Conservation (phyloP, 1,284 basidiomycete species). For the Ustilago cynodontis region DNA sequence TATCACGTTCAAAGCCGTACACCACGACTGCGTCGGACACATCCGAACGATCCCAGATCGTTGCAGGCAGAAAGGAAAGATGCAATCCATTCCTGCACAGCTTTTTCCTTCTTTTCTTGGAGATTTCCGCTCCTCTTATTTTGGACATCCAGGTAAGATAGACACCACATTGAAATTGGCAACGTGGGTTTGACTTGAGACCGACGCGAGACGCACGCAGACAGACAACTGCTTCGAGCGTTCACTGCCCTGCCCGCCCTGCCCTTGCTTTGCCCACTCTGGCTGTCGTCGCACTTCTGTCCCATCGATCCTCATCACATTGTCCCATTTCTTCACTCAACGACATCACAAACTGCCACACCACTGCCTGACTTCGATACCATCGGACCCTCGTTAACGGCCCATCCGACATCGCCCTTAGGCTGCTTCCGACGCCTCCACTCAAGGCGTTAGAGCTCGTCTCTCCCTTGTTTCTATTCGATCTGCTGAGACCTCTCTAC, state of each 20-base stretch:
- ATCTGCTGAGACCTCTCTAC: not conserved
- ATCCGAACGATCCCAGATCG: not conserved
- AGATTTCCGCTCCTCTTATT: not conserved
- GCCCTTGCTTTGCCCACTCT: not conserved
- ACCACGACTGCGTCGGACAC: not conserved
- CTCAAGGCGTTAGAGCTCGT: not conserved
- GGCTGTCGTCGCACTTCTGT: not conserved
- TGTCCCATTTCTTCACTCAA: not conserved
- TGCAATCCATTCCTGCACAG: not conserved
- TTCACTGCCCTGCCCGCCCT: too few relatives aligned
- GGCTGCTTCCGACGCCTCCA: not conserved
- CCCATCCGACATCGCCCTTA: not conserved
- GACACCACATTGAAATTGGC: not conserved
- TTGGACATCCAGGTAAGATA: too few relatives aligned
- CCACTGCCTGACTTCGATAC: not conserved
- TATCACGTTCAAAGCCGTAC: not conserved
- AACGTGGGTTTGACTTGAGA: not conserved
- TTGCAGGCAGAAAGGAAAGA: too few relatives aligned
- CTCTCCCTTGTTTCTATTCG: not conserved
- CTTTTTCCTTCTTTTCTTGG: not conserved
- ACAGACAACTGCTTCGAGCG: too few relatives aligned
- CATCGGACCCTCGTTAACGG: not conserved
- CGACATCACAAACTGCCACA: not conserved
- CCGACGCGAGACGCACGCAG: not conserved
- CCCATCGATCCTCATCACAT: not conserved